Conservation (phyloP, 2,329 filamentous ascomycete genomes). For the Claviceps sp. region DNA sequence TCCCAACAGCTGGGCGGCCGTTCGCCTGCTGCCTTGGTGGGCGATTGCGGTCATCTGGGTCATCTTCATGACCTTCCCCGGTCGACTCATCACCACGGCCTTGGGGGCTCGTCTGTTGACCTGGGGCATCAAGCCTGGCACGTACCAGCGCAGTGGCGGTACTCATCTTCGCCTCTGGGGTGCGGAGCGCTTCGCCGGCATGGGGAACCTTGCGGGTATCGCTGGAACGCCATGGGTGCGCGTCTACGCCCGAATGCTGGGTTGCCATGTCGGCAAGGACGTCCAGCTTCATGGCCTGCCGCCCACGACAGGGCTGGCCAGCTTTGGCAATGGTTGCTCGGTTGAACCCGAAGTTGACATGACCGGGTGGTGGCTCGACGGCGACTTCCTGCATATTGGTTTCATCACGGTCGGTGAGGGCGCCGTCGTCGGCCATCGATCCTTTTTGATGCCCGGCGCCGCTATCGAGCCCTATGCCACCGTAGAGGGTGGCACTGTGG, state of each 20-base stretch:
- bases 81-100: constrained; percentile 8
- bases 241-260: constrained; percentile 9
- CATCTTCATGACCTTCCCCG: constrained; percentile 7
- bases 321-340: constrained; percentile 9
- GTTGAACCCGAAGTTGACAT: constrained; percentile 11
- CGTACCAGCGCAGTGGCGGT: constrained; percentile 8
- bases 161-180: constrained; percentile 11
- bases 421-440: constrained; percentile 9
- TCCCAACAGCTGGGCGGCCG: constrained; percentile 6
- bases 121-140: constrained; percentile 8
- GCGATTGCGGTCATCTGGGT: constrained; percentile 7
- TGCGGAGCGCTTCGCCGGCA: constrained; percentile 7
- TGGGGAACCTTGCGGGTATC: constrained; percentile 5
- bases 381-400: constrained; percentile 11
- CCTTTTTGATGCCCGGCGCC: constrained; percentile 9
- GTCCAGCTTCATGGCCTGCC: constrained; percentile 10
- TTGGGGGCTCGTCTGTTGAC: constrained; percentile 5
- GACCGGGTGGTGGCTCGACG: constrained; percentile 12
- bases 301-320: constrained; percentile 9
- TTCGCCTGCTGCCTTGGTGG: constrained; percentile 7
- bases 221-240: constrained; percentile 10
- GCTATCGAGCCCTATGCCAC: constrained; percentile 8
- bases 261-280: constrained; percentile 9
- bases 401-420: constrained; percentile 8
- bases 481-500: constrained; percentile 7